Conservation (phyloP, 2,329 filamentous ascomycete genomes). For the Diaporthe sp. region DNA sequence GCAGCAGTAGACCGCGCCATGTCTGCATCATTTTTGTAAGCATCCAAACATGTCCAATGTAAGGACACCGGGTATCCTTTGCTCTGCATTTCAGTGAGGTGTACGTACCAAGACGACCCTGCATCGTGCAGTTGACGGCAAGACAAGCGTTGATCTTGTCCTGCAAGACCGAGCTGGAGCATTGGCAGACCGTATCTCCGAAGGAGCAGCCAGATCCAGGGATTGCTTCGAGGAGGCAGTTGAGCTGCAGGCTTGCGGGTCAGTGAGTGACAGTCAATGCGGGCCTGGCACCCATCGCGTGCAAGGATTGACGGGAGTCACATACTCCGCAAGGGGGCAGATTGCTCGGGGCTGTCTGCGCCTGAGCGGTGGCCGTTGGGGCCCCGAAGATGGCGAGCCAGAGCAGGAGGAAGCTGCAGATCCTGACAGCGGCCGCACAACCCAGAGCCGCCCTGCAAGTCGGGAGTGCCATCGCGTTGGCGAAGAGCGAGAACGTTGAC, state of each 20-base stretch:
- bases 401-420: slow-evolving; percentile 22
- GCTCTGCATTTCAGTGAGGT: neutral
- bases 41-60: neutral
- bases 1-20: slow-evolving; percentile 27
- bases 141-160: slow-evolving; percentile 31
- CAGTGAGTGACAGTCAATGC: slow-evolving; percentile 5
- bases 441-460: slow-evolving; percentile 21
- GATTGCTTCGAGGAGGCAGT: slow-evolving; percentile 35
- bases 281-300: neutral
- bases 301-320: slow-evolving; percentile 14
- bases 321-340: slow-evolving; percentile 37
- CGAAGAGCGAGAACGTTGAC: neutral
- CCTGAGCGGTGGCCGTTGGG: slow-evolving; percentile 25
- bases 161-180: slow-evolving; percentile 17
- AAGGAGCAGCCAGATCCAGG: slow-evolving; percentile 21
- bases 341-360: slow-evolving; percentile 8
- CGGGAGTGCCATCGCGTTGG: slow-evolving; percentile 2
- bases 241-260: slow-evolving; percentile 26
- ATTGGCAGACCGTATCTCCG: slow-evolving; percentile 34
- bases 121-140: slow-evolving; percentile 38
- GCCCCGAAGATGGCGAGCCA: slow-evolving; percentile 25
- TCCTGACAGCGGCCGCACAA: neutral
- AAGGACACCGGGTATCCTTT: neutral
- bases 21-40: slow-evolving; percentile 9
- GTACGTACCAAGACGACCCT: slow-evolving; percentile 37